Conservation (phyloP, 768 basidiomycete species). For the Termitomyces sp. region DNA sequence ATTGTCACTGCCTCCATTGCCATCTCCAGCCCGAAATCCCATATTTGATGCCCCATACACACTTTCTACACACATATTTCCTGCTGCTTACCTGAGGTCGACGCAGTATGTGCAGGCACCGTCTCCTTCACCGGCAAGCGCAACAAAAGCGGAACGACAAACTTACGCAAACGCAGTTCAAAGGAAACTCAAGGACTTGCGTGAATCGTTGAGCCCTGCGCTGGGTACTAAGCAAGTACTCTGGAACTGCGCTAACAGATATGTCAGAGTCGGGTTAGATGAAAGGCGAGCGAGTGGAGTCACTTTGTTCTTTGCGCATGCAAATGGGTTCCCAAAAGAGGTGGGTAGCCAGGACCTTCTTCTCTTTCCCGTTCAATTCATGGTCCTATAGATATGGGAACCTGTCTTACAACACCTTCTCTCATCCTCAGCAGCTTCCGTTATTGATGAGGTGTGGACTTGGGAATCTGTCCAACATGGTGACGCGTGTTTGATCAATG, state of each 20-base stretch:
- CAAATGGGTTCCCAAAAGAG: constrained; percentile 89
- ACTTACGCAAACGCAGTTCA: constrained; percentile 22
- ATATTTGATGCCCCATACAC: constrained; percentile 34
- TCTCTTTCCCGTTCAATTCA: neutral
- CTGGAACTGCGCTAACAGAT: constrained; percentile 75
- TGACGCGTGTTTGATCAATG: constrained; percentile 74
- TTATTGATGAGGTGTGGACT: constrained; percentile 71
- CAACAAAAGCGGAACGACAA: constrained; percentile 35
- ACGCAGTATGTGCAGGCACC: constrained; percentile 40
- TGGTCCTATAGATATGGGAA: constrained; percentile 67
- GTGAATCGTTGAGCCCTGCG: constrained; percentile 26
- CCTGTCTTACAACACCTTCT: constrained; percentile 59
- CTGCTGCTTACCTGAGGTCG: constrained; percentile 49
- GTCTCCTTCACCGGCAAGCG: constrained; percentile 21
- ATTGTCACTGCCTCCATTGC: constrained; percentile 32
- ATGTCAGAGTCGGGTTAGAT: constrained; percentile 39
- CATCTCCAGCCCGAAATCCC: constrained; percentile 34
- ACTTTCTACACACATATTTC: constrained; percentile 53
- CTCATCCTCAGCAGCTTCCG: constrained; percentile 28
- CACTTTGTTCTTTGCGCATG: constrained; percentile 78
- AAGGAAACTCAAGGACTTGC: constrained; percentile 26
- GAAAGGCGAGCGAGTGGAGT: constrained; percentile 36
- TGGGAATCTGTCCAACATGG: constrained; percentile 87
- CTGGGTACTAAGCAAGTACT: constrained; percentile 42
- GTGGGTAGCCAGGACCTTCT: constrained; percentile 32